These are phyloP conservation scores for Neurospora sp. DNA, from an alignment of 495 filamentous ascomycete species.

Conservation along the genomic window DNA sequence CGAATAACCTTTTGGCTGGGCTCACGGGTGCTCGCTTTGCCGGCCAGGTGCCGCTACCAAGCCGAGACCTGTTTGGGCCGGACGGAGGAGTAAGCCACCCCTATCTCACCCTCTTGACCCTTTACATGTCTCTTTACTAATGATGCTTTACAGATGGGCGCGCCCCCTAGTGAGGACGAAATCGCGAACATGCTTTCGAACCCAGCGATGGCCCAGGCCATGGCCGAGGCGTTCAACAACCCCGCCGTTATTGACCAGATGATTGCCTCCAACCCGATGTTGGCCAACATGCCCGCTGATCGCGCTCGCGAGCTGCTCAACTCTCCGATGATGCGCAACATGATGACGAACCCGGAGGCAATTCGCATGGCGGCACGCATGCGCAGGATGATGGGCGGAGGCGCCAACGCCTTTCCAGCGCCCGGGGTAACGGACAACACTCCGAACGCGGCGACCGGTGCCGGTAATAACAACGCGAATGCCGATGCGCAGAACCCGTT, in stretches of 20 bases:
- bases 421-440: conserved; percentile 78
- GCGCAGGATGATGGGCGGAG: conserved; percentile 59
- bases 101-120: neutral
- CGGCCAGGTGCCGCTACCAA: conserved; percentile 81
- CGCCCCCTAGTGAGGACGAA: conserved; percentile 65
- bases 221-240: conserved; percentile 93
- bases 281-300: conserved; percentile 62
- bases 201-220: conserved; percentile 66
- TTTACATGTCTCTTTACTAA: conserved; percentile 15
- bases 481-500: conserved; percentile 31
- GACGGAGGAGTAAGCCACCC: conserved; percentile 83
- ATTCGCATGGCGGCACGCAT: conserved; percentile 72
- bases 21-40: conserved; percentile 93
- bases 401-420: conserved; percentile 57
- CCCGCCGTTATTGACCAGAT: conserved; percentile 86
- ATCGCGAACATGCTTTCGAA: conserved; percentile 80
- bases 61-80: conserved; percentile 82
- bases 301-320: conserved; percentile 71
- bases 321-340: conserved; percentile 75
- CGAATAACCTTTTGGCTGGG: conserved; percentile 80
- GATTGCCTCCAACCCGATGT: conserved; percentile 78
- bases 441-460: conserved; percentile 24
- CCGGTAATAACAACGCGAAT: conserved; percentile 8
- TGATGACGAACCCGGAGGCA: conserved; percentile 90
- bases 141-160: conserved; percentile 63